A percentile compares a stretch with the other conserved stretches of the same genome.
Conservation (phyloP, 2,329 filamentous ascomycete species). For the Biscogniauxia sp. region DNA sequence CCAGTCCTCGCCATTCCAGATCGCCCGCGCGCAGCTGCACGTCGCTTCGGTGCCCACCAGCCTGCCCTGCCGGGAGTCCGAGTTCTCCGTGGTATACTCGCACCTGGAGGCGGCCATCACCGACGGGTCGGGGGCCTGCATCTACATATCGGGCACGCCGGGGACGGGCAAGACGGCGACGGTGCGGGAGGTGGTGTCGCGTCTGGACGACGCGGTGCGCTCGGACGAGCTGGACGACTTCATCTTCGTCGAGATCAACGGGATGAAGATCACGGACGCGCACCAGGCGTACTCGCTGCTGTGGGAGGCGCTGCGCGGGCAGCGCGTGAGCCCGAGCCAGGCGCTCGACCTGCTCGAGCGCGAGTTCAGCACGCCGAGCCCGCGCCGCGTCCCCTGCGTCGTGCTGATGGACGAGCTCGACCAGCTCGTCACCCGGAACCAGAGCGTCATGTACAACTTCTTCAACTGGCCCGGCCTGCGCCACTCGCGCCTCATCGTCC, state of each 20-base stretch:
- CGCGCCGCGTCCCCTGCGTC: slow-evolving; percentile 88
- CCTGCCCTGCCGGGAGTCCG: slow-evolving; percentile 85
- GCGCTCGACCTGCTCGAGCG: slow-evolving; percentile 86
- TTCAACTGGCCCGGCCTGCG: slow-evolving; percentile 97
- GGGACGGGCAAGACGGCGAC: slow-evolving; percentile 98
- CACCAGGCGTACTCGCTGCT: slow-evolving; percentile 93
- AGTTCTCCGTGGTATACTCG: slow-evolving; percentile 89
- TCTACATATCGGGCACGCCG: slow-evolving; percentile 98
- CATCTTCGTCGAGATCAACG: slow-evolving; percentile 98
- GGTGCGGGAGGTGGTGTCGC: slow-evolving; percentile 88
- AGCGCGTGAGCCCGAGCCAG: slow-evolving; percentile 88
- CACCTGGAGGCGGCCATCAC: slow-evolving; percentile 93
- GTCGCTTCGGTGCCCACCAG: slow-evolving; percentile 89
- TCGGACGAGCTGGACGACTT: slow-evolving; percentile 96
- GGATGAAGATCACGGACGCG: slow-evolving; percentile 98
- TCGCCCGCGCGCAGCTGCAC: slow-evolving; percentile 84
- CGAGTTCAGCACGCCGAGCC: slow-evolving; percentile 89
- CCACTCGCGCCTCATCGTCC: slow-evolving; percentile 89
- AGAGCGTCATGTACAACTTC: slow-evolving; percentile 99
- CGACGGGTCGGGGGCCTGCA: slow-evolving; percentile 90
- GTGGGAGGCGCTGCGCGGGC: slow-evolving; percentile 93
- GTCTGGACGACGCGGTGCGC: slow-evolving; percentile 81
- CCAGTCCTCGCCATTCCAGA: slow-evolving; percentile 83
- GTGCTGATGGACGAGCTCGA: slow-evolving; percentile 98
- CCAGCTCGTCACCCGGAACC: slow-evolving; percentile 95